Evolutionary conservation across 179 eudicot genomes (phyloP).

Genomic region (Beta corolliflora): DNA sequence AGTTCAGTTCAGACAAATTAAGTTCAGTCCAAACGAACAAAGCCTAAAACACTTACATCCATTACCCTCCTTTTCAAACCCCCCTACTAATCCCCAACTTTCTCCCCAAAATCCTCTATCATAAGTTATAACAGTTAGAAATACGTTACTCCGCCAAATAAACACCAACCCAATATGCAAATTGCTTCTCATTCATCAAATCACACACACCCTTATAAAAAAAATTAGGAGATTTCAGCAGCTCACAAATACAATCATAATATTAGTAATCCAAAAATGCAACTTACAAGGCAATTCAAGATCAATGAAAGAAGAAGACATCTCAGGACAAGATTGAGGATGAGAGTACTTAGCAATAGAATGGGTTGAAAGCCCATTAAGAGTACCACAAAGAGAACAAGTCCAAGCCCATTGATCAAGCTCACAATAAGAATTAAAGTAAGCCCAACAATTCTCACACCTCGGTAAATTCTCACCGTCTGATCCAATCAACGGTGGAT

Average conservation of each 20-base stretch:
- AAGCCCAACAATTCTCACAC: constrained; percentile 98
- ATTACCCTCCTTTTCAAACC: too few relatives aligned
- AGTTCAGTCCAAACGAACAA: too few relatives aligned
- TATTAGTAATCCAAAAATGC: not conserved
- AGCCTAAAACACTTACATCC: too few relatives aligned
- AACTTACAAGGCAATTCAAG: constrained; percentile 74
- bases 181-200: too few relatives aligned
- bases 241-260: not conserved
- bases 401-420: constrained; percentile 96
- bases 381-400: constrained; percentile 86
- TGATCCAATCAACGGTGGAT: constrained; percentile 71
- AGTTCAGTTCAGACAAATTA: too few relatives aligned
- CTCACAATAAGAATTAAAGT: constrained; percentile 87
- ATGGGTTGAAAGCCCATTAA: constrained; percentile 64
- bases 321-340: constrained; percentile 69
- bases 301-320: constrained; percentile 78
- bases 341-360: constrained; percentile 64
- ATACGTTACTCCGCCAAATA: too few relatives aligned
- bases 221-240: not conserved
- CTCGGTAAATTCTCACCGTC: constrained; percentile 75
- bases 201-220: too few relatives aligned
- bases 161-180: too few relatives aligned
- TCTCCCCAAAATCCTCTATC: too few relatives aligned
- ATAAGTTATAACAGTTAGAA: too few relatives aligned
- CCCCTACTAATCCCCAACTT: too few relatives aligned